Evolutionary conservation across 1,139 yeast species (phyloP), one percentile per base, ranked within the genome.

Genomic region (Sugiyamaella castrensis): DNA sequence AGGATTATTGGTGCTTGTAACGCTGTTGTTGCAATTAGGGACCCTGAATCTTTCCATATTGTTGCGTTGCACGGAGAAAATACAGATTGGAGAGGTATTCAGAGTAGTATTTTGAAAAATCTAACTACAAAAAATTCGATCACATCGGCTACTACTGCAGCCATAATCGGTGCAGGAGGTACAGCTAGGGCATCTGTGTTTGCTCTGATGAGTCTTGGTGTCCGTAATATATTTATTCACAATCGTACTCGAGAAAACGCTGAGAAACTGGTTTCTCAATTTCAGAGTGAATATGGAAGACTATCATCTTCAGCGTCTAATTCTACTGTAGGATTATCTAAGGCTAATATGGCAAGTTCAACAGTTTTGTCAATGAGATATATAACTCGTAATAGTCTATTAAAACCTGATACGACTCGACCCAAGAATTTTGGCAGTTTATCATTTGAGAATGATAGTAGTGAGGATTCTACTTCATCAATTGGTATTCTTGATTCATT

Each of bases 151-250:
- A 53, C 56, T 7, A 47, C 52, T n/a, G 57, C 52, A 9, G 47
- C 87, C 53, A 82, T 88, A 40, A 73, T 87, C 57, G 96, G 96
- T 48, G 94, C 92, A 27, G 96, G 96, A 43, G 96, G 96, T 46
- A 85, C 96, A 40, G 82, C 95, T 1, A 78, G 96, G 63, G 95
- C 96, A 37, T 95, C 96, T 2, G 78, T 84, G 26, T 87, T 77
- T 67, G 95, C 96, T 1, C 73, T 88, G 57, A 77, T 80, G 57
- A 65, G 79, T 56, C 69, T 87, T 71, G 95, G 94, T 4, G 87
- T 92, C 62, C 61, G 72, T 39, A 81, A 75, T 60, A 82, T 88
- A 53, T 86, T 81, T 69, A 72, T 87, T 74, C 68, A 83, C 50
- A 87, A 87, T 70, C 46, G 48, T 26, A 41, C 43, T 5, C 79